Evolutionary conservation across 768 basidiomycete genomes (phyloP).

Genomic region (Collybia sordida): DNA sequence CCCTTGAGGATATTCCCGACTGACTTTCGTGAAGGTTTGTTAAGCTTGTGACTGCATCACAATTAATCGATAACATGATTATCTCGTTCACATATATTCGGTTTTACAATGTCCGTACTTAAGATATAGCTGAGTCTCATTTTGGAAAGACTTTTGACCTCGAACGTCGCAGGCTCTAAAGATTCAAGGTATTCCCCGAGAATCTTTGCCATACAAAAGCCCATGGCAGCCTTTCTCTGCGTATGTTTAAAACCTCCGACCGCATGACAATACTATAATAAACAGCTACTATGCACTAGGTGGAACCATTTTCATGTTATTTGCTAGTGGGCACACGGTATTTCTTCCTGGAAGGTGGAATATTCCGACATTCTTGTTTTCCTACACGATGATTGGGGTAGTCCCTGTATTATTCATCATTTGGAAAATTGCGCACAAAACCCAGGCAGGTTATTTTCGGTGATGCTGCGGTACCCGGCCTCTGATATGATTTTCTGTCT

Average conservation of each 20-base stretch:
- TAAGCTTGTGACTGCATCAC: conserved; percentile 48
- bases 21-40: conserved; percentile 35
- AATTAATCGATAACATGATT: conserved; percentile 46
- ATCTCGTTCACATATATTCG: conserved; percentile 48
- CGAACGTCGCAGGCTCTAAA: conserved; percentile 34
- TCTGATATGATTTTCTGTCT: background rate
- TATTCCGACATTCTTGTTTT: conserved; percentile 48
- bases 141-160: background rate
- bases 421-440: conserved; percentile 44
- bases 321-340: conserved; percentile 51
- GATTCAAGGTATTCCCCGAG: conserved; percentile 43
- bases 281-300: conserved; percentile 43
- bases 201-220: conserved; percentile 41
- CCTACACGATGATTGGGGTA: conserved; percentile 45
- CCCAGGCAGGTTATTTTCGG: conserved; percentile 28
- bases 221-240: conserved; percentile 54
- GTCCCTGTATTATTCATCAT: conserved; percentile 40
- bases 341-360: conserved; percentile 52
- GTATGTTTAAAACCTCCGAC: conserved; percentile 20
- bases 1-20: background rate
- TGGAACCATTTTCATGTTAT: conserved; percentile 45
- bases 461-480: background rate
- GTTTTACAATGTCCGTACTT: conserved; percentile 40
- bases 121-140: background rate
- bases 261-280: background rate